A percentile compares a stretch with the other conserved stretches of the same genome.
phyloP scores from a whole-genome alignment of 2,329 filamentous ascomycete species.

The Xylogone sp. region DNA sequence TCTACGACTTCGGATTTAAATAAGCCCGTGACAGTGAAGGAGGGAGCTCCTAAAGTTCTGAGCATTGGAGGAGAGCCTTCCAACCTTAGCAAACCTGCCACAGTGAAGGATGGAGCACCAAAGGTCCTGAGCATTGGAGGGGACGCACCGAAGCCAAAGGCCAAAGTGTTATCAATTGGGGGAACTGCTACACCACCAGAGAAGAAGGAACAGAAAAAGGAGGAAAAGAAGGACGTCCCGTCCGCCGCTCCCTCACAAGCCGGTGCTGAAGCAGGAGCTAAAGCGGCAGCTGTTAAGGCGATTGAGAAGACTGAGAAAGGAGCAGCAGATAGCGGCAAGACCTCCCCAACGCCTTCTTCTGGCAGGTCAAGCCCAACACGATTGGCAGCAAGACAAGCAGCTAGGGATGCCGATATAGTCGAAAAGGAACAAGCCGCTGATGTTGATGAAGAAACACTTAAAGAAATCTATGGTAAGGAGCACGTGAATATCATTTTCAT shows the following conservation, averaged over 20 bases:
- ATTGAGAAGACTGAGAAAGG: constrained; percentile 88
- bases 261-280: constrained; percentile 72
- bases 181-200: constrained; percentile 49
- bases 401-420: constrained; percentile 76
- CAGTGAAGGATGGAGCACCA: constrained; percentile 48
- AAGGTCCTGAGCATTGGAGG: constrained; percentile 61
- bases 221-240: constrained; percentile 41
- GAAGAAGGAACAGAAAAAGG: constrained; percentile 39
- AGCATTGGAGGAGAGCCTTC: constrained; percentile 55
- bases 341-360: constrained; percentile 77
- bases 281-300: constrained; percentile 82
- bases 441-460: constrained; percentile 79
- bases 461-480: constrained; percentile 95
- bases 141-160: constrained; percentile 45
- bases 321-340: constrained; percentile 60
- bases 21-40: constrained; percentile 51
- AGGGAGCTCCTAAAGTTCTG: constrained; percentile 59
- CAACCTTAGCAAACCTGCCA: constrained; percentile 42
- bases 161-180: constrained; percentile 76
- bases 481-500: constrained; percentile 95
- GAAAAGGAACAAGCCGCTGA: constrained; percentile 66
- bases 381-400: constrained; percentile 45
- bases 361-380: constrained; percentile 79
- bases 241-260: constrained; percentile 52
- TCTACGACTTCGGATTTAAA: constrained; percentile 40